Evolutionary conservation across 2,329 filamentous ascomycete genomes (phyloP), one percentile per base, ranked within the genome.

Genomic region (Alternaria sp.): DNA sequence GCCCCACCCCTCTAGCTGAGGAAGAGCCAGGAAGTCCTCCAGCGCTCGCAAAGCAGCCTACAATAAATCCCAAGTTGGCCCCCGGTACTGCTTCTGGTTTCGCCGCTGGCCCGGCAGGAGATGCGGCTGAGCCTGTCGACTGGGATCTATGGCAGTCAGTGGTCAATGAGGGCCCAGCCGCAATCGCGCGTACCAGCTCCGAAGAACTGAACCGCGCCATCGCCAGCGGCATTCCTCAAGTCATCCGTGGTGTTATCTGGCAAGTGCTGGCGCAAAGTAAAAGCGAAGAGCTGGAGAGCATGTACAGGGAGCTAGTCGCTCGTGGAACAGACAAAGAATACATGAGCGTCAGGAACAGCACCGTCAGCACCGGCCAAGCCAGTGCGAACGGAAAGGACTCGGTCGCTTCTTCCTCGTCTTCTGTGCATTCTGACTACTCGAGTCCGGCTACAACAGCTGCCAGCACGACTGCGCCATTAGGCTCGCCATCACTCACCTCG

Each of bases 101-200:
- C 45, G 90, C 90, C 23, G 89, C 90, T 21, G 92, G 92, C 1
- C 91, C 91, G 9, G 90, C 92, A 4, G 88, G 89, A 13, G 92
- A 94, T 73, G 82, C 85, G 30, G 81, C 83, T 25, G 84, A 85
- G 15, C 90, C 92, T 23, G 96, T 99, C n/a, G 93, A 99, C 77
- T 99, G 96, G 96, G 96, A 99, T 79, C 83, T 99, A 43, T 99
- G 96, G 96, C 95, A 99, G 77, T 89, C 91, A 23, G 91, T 99
- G 5, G 96, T 99, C 32, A 96, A 97, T 70, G 93, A 97, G 82
- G 96, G 96, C 0, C 93, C 94, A 15, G 89, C 93, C 26, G 95
- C 93, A 10, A 91, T 98, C 54, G 91, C 93, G 11, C 89, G 93
- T 63, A 93, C 93, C 5, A 97, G 93, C 74, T 87, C 95, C 0